These are phyloP conservation scores for Porogramme epimiltina DNA, from an alignment of 1,284 basidiomycete species.

Conservation along the genomic window DNA sequence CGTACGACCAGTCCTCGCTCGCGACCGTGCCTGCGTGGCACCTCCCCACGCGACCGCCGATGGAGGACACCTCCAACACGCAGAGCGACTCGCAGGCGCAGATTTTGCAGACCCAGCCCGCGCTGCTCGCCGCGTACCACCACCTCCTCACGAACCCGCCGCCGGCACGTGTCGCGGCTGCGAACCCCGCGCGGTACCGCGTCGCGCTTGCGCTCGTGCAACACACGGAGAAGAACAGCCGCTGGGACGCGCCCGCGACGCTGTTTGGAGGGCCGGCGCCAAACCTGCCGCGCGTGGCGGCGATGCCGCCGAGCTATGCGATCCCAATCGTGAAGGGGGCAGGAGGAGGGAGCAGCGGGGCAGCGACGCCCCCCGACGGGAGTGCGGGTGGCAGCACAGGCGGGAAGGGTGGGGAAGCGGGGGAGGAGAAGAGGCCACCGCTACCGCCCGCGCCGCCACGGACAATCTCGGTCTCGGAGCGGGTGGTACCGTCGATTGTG, in stretches of 20 bases:
- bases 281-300: slow-evolving; percentile 56
- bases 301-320: slow-evolving; percentile 58
- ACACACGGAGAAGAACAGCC: slow-evolving; percentile 54
- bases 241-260: slow-evolving; percentile 69
- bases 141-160: slow-evolving; percentile 69
- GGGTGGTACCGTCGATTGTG: slow-evolving; percentile 51
- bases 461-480: slow-evolving; percentile 54
- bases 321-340: slow-evolving; percentile 38
- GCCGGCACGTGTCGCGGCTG: slow-evolving; percentile 39
- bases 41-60: slow-evolving; percentile 48
- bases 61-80: slow-evolving; percentile 10
- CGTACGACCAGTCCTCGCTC: slow-evolving; percentile 69
- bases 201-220: slow-evolving; percentile 67
- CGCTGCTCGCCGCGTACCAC: slow-evolving; percentile 69
- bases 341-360: slow-evolving; percentile 6
- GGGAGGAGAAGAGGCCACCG: slow-evolving; percentile 44
- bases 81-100: slow-evolving; percentile 31
- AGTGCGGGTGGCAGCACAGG: too few species aligned
- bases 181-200: slow-evolving; percentile 64
- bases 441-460: slow-evolving; percentile 56
- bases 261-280: slow-evolving; percentile 58
- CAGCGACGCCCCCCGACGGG: slow-evolving; percentile 21
- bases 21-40: slow-evolving; percentile 65
- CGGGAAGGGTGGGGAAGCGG: slow-evolving; percentile 30
- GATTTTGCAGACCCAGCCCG: slow-evolving; percentile 49